Percentiles rank a stretch among this genome's conserved stretches.
These are phyloP conservation scores for Asterophora lycoperdoides DNA, from an alignment of 768 basidiomycete genomes.

Conservation along the genomic window DNA sequence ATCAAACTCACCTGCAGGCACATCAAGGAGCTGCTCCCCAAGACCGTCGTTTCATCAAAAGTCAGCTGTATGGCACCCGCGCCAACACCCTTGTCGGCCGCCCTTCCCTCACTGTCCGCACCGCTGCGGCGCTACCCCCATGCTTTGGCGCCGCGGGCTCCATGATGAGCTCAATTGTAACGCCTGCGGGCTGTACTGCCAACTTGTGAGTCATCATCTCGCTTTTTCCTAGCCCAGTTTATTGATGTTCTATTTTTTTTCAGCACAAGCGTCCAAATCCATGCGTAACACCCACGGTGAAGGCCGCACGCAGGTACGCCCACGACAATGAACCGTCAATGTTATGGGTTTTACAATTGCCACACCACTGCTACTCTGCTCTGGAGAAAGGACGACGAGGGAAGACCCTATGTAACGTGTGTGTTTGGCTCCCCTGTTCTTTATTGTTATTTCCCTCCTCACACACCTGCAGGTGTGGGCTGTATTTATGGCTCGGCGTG, in stretches of 20 bases:
- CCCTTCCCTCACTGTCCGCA: slow-evolving; percentile 60
- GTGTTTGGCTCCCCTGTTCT: slow-evolving; percentile 27
- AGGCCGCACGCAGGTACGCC: slow-evolving; percentile 57
- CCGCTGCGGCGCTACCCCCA: slow-evolving; percentile 85
- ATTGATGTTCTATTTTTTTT: not conserved
- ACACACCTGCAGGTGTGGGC: slow-evolving; percentile 52
- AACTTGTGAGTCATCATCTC: slow-evolving; percentile 52
- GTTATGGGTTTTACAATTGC: slow-evolving; percentile 81
- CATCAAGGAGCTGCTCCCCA: slow-evolving; percentile 40
- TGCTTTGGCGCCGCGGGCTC: slow-evolving; percentile 79
- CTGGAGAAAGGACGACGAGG: slow-evolving; percentile 90
- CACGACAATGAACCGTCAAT: slow-evolving; percentile 68
- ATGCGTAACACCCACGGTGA: slow-evolving; percentile 79
- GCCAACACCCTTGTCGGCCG: slow-evolving; percentile 41
- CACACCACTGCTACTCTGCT: slow-evolving; percentile 86
- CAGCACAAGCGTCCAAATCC: slow-evolving; percentile 85
- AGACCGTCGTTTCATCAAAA: slow-evolving; percentile 56
- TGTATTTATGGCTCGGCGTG: slow-evolving; percentile 87
- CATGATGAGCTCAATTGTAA: slow-evolving; percentile 91
- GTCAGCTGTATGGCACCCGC: slow-evolving; percentile 47
- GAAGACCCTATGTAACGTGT: slow-evolving; percentile 93
- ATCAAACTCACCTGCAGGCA: slow-evolving; percentile 16
- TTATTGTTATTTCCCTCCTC: slow-evolving; percentile 1
- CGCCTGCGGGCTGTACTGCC: slow-evolving; percentile 85
- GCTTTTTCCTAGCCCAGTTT: not conserved